Percentiles rank a stretch among this genome's conserved stretches.
phyloP scores from a whole-genome alignment of 495 filamentous ascomycete genomes.

The Umbilicaria muhlenbergii region DNA sequence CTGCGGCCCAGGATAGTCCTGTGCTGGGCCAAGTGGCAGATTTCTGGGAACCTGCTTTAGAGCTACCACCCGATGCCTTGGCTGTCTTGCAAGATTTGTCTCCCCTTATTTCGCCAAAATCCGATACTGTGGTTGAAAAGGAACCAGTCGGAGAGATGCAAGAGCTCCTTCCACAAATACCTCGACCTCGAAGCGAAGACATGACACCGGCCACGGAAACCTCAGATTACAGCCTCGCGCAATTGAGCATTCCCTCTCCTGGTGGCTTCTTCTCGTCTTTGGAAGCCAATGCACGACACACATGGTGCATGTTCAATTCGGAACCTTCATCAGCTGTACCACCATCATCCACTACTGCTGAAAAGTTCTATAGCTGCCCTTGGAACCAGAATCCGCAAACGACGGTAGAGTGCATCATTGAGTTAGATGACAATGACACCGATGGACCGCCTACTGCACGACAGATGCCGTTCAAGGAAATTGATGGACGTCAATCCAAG shows the following conservation, averaged over 20 bases:
- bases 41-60: conserved; percentile 47
- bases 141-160: conserved; percentile 32
- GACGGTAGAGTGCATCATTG: conserved; percentile 52
- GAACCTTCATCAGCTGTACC: conserved; percentile 29
- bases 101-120: conserved; percentile 31
- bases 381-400: conserved; percentile 39
- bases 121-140: conserved; percentile 29
- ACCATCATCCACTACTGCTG: conserved; percentile 64
- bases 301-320: conserved; percentile 39
- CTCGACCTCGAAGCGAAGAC: conserved; percentile 25
- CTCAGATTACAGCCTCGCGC: conserved; percentile 42
- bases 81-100: conserved; percentile 65
- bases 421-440: conserved; percentile 35
- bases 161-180: conserved; percentile 18
- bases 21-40: conserved; percentile 14
- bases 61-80: conserved; percentile 61
- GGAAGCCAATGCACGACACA: conserved; percentile 51
- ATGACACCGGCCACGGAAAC: conserved; percentile 30
- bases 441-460: conserved; percentile 56
- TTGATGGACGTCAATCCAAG: too few species aligned
- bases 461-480: conserved; percentile 10
- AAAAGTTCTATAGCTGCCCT: conserved; percentile 70
- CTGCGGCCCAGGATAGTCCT: conserved; percentile 7
- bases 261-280: conserved; percentile 84
- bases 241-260: conserved; percentile 73